These are phyloP conservation scores for Suhomyces terraborum DNA, from an alignment of 1,139 yeast species.

Conservation along the genomic window DNA sequence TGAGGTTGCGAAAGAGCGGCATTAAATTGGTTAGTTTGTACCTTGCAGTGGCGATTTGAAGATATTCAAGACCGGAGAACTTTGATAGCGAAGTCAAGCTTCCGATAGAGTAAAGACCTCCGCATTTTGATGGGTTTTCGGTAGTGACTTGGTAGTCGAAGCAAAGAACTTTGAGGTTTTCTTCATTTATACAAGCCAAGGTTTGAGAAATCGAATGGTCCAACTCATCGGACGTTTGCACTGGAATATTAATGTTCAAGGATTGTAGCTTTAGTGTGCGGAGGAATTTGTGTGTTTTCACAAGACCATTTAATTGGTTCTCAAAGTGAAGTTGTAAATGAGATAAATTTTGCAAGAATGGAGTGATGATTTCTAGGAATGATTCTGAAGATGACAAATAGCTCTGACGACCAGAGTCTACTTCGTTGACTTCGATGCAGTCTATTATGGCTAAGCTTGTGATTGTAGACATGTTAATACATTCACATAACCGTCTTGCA, in stretches of 20 bases:
- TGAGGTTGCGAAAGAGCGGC: slow-evolving; percentile 5
- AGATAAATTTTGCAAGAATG: slow-evolving; percentile 15
- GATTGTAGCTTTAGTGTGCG: slow-evolving; percentile 10
- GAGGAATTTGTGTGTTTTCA: slow-evolving; percentile 17
- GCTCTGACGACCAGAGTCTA: slow-evolving; percentile 4
- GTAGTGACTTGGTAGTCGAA: slow-evolving; percentile 15
- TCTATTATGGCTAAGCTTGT: slow-evolving; percentile 9
- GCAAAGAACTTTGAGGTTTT: slow-evolving; percentile 12
- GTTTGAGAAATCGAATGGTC: slow-evolving; percentile 14
- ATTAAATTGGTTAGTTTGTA: slow-evolving; percentile 10
- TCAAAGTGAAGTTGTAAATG: slow-evolving; percentile 20
- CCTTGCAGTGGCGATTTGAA: slow-evolving; percentile 13
- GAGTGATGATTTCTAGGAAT: slow-evolving; percentile 17
- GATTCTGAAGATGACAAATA: not conserved
- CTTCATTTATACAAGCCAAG: slow-evolving; percentile 11
- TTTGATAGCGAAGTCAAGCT: not conserved
- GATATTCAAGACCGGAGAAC: slow-evolving; percentile 14
- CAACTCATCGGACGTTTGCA: slow-evolving; percentile 20
- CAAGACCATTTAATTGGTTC: slow-evolving; percentile 24
- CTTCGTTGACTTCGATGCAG: slow-evolving; percentile 8
- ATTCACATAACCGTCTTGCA: slow-evolving; percentile 3
- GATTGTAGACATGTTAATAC: slow-evolving; percentile 5
- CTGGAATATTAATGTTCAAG: slow-evolving; percentile 19
- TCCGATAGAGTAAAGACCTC: slow-evolving; percentile 7
- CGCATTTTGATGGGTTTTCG: slow-evolving; percentile 1